A percentile compares a stretch with the other conserved stretches of the same genome.
phyloP scores from a whole-genome alignment of 2,329 filamentous ascomycete species.

The Fusarium sterilihyphosum region DNA sequence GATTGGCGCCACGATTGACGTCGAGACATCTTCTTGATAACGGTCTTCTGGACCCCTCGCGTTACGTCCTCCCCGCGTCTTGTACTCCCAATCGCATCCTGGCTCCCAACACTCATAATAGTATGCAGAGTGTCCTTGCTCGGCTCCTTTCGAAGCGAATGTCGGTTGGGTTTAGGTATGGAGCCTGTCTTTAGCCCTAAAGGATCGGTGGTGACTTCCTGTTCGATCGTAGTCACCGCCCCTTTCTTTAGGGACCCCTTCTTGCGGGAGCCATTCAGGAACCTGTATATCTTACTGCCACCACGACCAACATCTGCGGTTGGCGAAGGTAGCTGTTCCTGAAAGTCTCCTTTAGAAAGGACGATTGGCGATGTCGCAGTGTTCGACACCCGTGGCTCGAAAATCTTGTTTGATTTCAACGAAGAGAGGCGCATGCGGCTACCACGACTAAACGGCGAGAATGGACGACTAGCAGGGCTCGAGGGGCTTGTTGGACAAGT shows the following conservation, averaged over 20 bases:
- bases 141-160: constrained; percentile 51
- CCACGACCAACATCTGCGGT: background rate
- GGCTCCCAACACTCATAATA: constrained; percentile 61
- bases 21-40: constrained; percentile 21
- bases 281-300: constrained; percentile 29
- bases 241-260: constrained; percentile 34
- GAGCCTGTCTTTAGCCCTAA: constrained; percentile 17
- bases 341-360: background rate
- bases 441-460: constrained; percentile 33
- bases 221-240: constrained; percentile 6
- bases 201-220: constrained; percentile 46
- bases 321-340: background rate
- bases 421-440: constrained; percentile 35
- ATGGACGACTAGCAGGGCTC: constrained; percentile 23
- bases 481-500: constrained; percentile 31
- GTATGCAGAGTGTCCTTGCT: constrained; percentile 61
- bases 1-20: constrained; percentile 33
- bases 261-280: constrained; percentile 31
- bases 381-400: constrained; percentile 25
- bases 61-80: constrained; percentile 9
- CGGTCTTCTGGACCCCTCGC: background rate
- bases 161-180: constrained; percentile 49
- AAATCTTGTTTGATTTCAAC: constrained; percentile 27
- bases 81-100: constrained; percentile 44
- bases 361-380: constrained; percentile 13